These are phyloP conservation scores for Oenanthe javanica DNA, from an alignment of 140 eudicot species.

Conservation along the genomic window DNA sequence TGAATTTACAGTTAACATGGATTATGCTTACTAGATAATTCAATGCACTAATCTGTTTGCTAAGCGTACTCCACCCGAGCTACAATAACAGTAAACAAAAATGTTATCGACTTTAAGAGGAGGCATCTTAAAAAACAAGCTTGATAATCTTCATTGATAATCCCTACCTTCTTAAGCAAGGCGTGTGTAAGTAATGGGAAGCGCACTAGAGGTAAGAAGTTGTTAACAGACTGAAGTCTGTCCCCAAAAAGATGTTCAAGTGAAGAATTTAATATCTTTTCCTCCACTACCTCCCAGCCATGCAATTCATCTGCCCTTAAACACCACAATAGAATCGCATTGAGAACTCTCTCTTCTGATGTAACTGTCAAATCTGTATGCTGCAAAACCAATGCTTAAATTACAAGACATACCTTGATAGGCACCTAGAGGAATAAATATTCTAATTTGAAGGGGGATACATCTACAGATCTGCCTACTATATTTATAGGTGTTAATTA, in stretches of 20 bases:
- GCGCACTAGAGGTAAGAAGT: constrained; percentile 62
- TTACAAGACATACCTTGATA: constrained; percentile 34
- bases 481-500: background rate
- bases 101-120: background rate
- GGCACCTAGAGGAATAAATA: background rate
- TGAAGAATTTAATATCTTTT: constrained; percentile 35
- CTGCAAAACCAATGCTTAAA: constrained; percentile 54
- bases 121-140: background rate
- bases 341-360: constrained; percentile 83
- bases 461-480: background rate
- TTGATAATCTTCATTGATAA: constrained; percentile 4
- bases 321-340: constrained; percentile 77
- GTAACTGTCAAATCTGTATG: constrained; percentile 91
- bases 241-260: constrained; percentile 56
- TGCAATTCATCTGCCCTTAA: constrained; percentile 53
- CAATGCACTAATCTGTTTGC: constrained; percentile 37
- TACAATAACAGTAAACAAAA: constrained; percentile 27
- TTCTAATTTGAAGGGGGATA: background rate
- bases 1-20: background rate
- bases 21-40: constrained; percentile 40
- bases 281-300: constrained; percentile 66
- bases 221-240: constrained; percentile 44
- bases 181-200: constrained; percentile 61
- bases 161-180: constrained; percentile 66
- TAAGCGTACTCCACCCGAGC: constrained; percentile 67